These are phyloP conservation scores for Zelopaecilomyces penicillatus DNA, from an alignment of 2,329 filamentous ascomycete species.

Conservation along the genomic window DNA sequence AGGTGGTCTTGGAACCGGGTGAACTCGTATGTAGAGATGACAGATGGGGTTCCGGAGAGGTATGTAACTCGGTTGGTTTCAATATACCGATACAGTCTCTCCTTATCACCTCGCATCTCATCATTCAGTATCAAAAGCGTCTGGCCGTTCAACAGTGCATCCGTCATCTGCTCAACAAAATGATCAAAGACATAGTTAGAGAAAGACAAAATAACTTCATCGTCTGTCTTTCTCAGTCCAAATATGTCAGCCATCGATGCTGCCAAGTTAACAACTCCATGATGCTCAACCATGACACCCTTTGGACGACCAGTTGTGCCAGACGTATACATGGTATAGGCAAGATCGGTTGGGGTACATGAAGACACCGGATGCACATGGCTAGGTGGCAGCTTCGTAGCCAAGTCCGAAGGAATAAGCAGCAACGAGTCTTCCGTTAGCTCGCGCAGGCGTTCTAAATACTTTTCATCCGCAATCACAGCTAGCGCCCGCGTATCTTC, in stretches of 20 bases:
- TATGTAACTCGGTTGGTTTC: too few relatives aligned
- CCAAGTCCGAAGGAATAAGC: too few relatives aligned
- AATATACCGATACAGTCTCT: too few relatives aligned
- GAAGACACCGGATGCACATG: too few relatives aligned
- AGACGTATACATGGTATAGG: constrained; percentile 36
- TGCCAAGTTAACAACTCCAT: constrained; percentile 4
- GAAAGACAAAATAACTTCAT: constrained; percentile 6
- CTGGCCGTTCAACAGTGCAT: background rate
- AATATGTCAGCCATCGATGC: constrained; percentile 1
- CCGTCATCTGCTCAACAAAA: background rate
- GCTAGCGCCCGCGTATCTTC: too few relatives aligned
- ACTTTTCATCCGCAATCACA: background rate
- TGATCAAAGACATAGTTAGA: constrained; percentile 4
- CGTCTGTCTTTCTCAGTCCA: constrained; percentile 1
- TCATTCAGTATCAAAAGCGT: too few relatives aligned
- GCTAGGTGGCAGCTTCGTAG: too few relatives aligned
- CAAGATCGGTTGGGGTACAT: constrained; percentile 10
- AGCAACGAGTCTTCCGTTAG: background rate
- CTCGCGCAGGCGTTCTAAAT: background rate
- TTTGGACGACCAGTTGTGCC: constrained; percentile 41
- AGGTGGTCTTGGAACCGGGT: too few relatives aligned
- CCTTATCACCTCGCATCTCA: too few relatives aligned
- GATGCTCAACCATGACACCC: constrained; percentile 26
- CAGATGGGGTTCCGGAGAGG: too few relatives aligned
- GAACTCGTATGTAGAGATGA: too few relatives aligned